Evolutionary conservation across 257 asterid genomes (phyloP), one percentile per base, ranked within the genome.

Genomic region (Lavandula angustifolia): DNA sequence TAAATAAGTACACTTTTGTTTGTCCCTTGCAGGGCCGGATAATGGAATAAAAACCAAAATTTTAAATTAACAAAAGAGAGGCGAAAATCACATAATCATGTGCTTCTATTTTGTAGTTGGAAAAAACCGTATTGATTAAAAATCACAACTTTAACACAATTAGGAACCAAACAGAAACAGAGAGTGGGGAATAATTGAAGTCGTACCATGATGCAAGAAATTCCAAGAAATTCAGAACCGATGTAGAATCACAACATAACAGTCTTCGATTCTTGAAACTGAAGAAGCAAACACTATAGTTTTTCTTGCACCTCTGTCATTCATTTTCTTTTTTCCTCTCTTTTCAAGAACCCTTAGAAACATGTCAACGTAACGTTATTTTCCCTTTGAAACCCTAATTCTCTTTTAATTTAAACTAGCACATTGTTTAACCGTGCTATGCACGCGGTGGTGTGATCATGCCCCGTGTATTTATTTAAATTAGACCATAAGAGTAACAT

Each of bases 141-240:
- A 60, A 38, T 33, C 14, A 33, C 34, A 51, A 27, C 43, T 38
- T 51, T 38, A 16, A 43, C 13, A 54, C 10, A 16, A 34, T 29
- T n/a, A 1, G 41, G 12, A 46, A 6, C 4, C 22, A 37, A 42
- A n/a, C n/a, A n/a, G n/a, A 32, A 52, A 14, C 29, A 54, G 33
- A 50, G 35, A 64, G 56, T 5, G 31, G n/a, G n/a, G n/a, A n/a
- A 44, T 34, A 27, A 27, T 3, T 8, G 17, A 37, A 59, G 48
- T 16, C 3, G 16, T 59, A 73, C 77, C 77, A 59, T 72, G 37
- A 41, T 12, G 71, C 7, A 59, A 47, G 6, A 9, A 56, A 9
- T 48, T 32, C 9, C 14, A 13, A 50, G n/a, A 31, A 57, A 51
- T 11, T 35, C 59, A 13, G 27, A 10, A 35, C 4, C 9, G 9